These are phyloP conservation scores for Clarireedia sp. DNA, from an alignment of 2,329 filamentous ascomycete species.

Conservation along the genomic window DNA sequence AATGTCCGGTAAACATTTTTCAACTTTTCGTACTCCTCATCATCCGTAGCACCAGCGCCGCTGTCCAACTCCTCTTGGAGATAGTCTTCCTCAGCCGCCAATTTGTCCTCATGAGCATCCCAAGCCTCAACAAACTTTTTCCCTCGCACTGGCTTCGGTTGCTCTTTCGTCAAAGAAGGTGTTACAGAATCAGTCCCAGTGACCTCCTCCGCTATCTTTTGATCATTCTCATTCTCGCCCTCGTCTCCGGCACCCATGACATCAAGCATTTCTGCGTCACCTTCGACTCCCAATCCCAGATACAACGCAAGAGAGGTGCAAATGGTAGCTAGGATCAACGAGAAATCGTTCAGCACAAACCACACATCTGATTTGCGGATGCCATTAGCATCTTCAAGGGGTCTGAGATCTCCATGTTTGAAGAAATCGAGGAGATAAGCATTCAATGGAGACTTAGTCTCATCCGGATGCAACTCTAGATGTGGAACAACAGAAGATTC, in stretches of 20 bases:
- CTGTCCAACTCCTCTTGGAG: constrained; percentile 29
- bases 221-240: constrained; percentile 33
- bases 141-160: constrained; percentile 12
- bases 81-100: constrained; percentile 31
- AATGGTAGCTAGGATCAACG: constrained; percentile 60
- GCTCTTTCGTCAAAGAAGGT: constrained; percentile 4
- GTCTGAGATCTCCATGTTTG: constrained; percentile 58
- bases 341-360: constrained; percentile 64
- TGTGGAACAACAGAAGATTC: constrained; percentile 67
- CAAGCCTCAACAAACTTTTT: constrained; percentile 42
- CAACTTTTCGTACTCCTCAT: constrained; percentile 39
- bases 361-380: constrained; percentile 61
- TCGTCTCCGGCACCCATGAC: constrained; percentile 43
- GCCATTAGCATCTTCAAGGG: constrained; percentile 55
- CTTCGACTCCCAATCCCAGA: constrained; percentile 43
- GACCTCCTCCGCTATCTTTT: constrained; percentile 28
- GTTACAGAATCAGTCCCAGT: constrained; percentile 9
- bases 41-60: constrained; percentile 25
- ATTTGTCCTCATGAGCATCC: constrained; percentile 35
- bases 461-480: constrained; percentile 51
- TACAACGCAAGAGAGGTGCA: constrained; percentile 55
- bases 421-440: constrained; percentile 70
- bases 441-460: constrained; percentile 46
- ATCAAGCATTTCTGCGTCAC: constrained; percentile 37
- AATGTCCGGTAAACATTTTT: constrained; percentile 53